Evolutionary conservation across 176 grass and related monocot genomes (phyloP).

Genomic region (Alloteropsis semialata): DNA sequence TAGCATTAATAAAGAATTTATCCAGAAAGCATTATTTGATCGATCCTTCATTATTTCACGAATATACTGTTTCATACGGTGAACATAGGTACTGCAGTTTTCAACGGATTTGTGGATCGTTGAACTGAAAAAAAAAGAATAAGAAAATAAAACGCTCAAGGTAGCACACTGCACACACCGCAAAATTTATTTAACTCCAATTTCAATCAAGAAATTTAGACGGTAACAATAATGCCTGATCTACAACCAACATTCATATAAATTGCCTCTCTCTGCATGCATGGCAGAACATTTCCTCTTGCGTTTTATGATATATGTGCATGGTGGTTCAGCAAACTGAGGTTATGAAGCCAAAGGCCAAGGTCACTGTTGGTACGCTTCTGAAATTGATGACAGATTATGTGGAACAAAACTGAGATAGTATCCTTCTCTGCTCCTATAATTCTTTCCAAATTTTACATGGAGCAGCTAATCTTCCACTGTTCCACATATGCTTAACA

Average conservation of each 20-base stretch:
- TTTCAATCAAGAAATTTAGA: background rate
- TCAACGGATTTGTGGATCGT: background rate
- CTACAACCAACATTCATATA: background rate
- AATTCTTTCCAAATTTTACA: background rate
- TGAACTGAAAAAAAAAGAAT: background rate
- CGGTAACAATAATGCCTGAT: background rate
- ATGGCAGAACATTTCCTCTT: background rate
- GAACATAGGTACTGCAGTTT: background rate
- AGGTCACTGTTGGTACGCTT: background rate
- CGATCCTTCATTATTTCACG: background rate
- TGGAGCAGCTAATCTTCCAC: background rate
- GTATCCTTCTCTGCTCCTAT: background rate
- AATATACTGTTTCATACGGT: background rate
- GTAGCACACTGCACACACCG: background rate
- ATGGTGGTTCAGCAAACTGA: background rate
- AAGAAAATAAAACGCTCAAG: background rate
- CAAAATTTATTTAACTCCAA: background rate
- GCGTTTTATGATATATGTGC: background rate
- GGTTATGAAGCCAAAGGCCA: background rate
- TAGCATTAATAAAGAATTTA: slow-evolving; percentile 4
- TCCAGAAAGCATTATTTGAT: slow-evolving; percentile 3
- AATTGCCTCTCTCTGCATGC: background rate
- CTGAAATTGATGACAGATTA: background rate
- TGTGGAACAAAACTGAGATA: too few species aligned
- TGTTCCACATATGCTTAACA: background rate